These are phyloP conservation scores for Leishmania martiniquensis DNA, from an alignment of 208 protist genomes.

Conservation along the genomic window DNA sequence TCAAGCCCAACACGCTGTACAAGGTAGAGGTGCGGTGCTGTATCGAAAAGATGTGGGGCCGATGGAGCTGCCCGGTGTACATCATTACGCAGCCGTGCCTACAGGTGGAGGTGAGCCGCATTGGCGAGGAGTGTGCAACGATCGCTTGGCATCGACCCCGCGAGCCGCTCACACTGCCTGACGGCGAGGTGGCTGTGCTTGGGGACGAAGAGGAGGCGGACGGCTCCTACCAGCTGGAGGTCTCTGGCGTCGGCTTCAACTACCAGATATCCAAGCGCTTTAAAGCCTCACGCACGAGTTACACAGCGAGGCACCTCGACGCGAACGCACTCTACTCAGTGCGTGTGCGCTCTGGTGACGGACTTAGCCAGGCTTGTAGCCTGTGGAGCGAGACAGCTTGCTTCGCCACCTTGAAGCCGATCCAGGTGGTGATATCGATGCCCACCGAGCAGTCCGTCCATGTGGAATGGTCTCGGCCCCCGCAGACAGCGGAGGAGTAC, in stretches of 20 bases:
- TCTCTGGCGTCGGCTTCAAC: conserved; percentile 60
- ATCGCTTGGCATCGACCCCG: conserved; percentile 74
- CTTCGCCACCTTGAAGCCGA: conserved; percentile 87
- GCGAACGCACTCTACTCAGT: conserved; percentile 80
- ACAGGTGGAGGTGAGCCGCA: conserved; percentile 54
- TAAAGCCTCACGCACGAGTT: conserved; percentile 68
- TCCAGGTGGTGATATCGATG: conserved; percentile 47
- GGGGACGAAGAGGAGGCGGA: conserved; percentile 51
- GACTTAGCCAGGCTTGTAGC: conserved; percentile 52
- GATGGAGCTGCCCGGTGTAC: conserved; percentile 79
- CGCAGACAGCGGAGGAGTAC: conserved; percentile 72
- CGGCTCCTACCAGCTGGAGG: conserved; percentile 81
- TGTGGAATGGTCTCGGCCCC: conserved; percentile 75
- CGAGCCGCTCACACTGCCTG: conserved; percentile 51
- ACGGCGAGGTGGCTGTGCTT: conserved; percentile 58
- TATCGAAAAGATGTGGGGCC: conserved; percentile 86
- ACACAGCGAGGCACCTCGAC: conserved; percentile 78
- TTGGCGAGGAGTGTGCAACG: conserved; percentile 83
- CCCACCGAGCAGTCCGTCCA: conserved; percentile 81
- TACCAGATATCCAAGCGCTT: conserved; percentile 80
- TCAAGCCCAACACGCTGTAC: conserved; percentile 81
- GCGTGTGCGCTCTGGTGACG: conserved; percentile 70
- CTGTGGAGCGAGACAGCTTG: conserved; percentile 73
- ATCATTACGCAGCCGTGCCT: conserved; percentile 85
- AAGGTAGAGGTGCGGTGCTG: conserved; percentile 80